These are phyloP conservation scores for Iberis pinnata DNA, from an alignment of 345 rosid genomes.

Conservation along the genomic window DNA sequence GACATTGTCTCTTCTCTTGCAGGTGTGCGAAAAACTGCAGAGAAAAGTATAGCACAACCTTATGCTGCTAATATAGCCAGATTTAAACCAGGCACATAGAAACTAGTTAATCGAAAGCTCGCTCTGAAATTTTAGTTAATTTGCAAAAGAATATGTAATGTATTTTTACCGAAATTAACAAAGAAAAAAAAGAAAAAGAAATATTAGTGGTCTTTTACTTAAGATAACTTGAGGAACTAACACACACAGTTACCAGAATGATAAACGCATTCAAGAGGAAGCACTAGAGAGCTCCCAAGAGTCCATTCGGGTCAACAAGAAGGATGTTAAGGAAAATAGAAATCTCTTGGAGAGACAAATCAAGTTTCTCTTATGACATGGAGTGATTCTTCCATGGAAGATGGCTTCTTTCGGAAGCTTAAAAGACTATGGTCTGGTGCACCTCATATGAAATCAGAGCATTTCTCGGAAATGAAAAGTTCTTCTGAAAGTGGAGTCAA, in stretches of 20 bases:
- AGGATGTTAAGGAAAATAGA: slow-evolving; percentile 7
- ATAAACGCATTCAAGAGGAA: slow-evolving; percentile 7
- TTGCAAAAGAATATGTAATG: too few relatives aligned
- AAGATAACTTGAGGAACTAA: too few relatives aligned
- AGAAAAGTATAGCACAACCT: slow-evolving; percentile 43
- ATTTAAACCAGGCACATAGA: slow-evolving; percentile 39
- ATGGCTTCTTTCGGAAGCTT: slow-evolving; percentile 36
- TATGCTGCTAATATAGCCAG: slow-evolving; percentile 46
- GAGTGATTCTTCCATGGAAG: too few relatives aligned
- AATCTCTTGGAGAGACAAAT: slow-evolving; percentile 1
- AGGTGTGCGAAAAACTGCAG: slow-evolving; percentile 66
- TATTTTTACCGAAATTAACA: too few relatives aligned
- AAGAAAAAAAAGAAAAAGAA: too few relatives aligned
- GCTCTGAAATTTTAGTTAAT: too few relatives aligned
- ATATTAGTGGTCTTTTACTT: too few relatives aligned
- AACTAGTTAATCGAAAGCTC: slow-evolving; percentile 48
- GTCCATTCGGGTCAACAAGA: slow-evolving; percentile 9
- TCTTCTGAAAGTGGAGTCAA: slow-evolving; percentile 21
- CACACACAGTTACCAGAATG: too few relatives aligned
- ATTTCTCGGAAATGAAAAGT: slow-evolving; percentile 8
- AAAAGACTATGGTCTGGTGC: slow-evolving; percentile 46
- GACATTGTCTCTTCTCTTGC: slow-evolving; percentile 27
- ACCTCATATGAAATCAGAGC: slow-evolving; percentile 23
- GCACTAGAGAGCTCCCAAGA: slow-evolving; percentile 6
- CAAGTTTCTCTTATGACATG: too few relatives aligned